A percentile compares a stretch with the other conserved stretches of the same genome.
phyloP scores from a whole-genome alignment of 257 asterid species.

The Lavandula angustifolia region DNA sequence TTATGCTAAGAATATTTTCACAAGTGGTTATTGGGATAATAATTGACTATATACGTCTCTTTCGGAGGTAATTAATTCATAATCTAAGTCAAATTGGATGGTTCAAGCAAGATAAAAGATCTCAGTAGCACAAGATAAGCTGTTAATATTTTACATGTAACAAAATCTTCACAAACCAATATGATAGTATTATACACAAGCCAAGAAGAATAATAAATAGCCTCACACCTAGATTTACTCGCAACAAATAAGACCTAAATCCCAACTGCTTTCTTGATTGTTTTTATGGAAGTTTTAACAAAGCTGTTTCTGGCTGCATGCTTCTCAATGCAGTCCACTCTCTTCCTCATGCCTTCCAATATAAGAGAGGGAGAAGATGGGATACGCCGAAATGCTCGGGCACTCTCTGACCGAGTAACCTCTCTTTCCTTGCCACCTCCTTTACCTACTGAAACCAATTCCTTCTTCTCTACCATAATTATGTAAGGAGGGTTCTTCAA shows the following conservation, averaged over 20 bases:
- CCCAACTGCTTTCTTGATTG: conserved; percentile 74
- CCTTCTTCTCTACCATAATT: not conserved
- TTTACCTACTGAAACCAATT: conserved; percentile 14
- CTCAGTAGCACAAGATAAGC: conserved; percentile 54
- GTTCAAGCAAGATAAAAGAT: too few relatives aligned
- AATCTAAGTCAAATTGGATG: too few relatives aligned
- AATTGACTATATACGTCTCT: too few relatives aligned
- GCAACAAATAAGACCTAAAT: conserved; percentile 47
- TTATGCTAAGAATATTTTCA: too few relatives aligned
- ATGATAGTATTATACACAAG: conserved; percentile 8
- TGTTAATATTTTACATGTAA: conserved; percentile 45
- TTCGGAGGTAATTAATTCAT: too few relatives aligned
- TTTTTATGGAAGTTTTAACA: conserved; percentile 70
- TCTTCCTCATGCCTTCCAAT: conserved; percentile 85
- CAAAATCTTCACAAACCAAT: conserved; percentile 39
- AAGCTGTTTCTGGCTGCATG: too few relatives aligned
- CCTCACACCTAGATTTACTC: conserved; percentile 35
- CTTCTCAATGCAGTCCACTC: conserved; percentile 83
- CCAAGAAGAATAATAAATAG: conserved; percentile 12
- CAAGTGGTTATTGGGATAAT: too few relatives aligned
- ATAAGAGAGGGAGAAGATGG: conserved; percentile 96
- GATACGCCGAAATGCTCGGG: too few relatives aligned
- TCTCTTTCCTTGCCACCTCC: conserved; percentile 31
- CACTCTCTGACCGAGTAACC: too few relatives aligned
- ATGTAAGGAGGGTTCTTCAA: conserved; percentile 67